Conservation (phyloP, 2,329 filamentous ascomycete species). For the Monosporascus sp. region DNA sequence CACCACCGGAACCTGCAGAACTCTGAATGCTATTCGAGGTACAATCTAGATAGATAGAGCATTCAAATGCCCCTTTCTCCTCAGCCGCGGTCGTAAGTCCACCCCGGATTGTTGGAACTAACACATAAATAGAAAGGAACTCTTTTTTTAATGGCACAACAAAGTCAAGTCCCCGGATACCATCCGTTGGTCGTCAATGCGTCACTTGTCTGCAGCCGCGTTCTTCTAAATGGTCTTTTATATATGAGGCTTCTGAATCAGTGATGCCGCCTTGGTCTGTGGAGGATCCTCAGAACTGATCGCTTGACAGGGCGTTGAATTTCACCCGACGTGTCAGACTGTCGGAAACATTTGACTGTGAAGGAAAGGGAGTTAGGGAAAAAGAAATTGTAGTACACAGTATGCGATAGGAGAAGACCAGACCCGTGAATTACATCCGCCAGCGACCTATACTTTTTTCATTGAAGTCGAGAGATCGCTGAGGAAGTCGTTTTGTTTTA, state of each 20-base stretch:
- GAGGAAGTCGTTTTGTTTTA: neutral
- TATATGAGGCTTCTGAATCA: neutral
- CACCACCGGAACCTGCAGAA: slow-evolving; percentile 27
- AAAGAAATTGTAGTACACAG: slow-evolving; percentile 13
- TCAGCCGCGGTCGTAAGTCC: slow-evolving; percentile 6
- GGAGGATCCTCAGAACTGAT: neutral
- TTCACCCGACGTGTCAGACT: neutral
- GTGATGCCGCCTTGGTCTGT: neutral
- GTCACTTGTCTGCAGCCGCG: neutral
- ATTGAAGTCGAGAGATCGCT: slow-evolving; percentile 2
- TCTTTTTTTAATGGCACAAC: slow-evolving; percentile 4
- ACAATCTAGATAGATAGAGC: slow-evolving; percentile 38
- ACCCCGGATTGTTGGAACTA: slow-evolving; percentile 4
- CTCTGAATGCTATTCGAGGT: slow-evolving; percentile 37
- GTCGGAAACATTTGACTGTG: neutral
- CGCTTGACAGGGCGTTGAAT: neutral
- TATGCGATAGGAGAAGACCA: slow-evolving; percentile 8
- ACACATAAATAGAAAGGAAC: slow-evolving; percentile 4
- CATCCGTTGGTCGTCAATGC: neutral
- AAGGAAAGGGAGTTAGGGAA: neutral
- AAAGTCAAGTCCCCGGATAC: neutral
- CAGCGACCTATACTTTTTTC: neutral
- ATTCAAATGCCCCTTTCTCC: slow-evolving; percentile 27
- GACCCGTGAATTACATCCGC: slow-evolving; percentile 5
- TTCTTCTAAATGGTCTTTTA: neutral